A percentile compares a stretch with the other conserved stretches of the same genome.
Evolutionary conservation across 106 monocot genomes (phyloP).

Genomic region (Dioscorea alata): DNA sequence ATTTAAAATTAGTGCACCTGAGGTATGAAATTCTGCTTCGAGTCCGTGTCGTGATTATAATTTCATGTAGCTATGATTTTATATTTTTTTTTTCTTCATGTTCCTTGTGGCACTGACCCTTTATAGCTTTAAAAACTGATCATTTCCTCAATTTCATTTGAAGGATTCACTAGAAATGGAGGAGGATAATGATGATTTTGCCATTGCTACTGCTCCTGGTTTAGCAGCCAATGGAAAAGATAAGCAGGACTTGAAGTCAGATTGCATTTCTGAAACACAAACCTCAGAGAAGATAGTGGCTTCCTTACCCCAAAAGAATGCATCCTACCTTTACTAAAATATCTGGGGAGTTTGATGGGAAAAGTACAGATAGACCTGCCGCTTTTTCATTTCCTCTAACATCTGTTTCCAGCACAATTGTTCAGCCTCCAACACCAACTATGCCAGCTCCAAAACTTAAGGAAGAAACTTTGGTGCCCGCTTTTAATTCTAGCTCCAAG

Average conservation of each 20-base stretch:
- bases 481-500: constrained; percentile 1
- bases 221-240: constrained; percentile 2
- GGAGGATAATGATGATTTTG: constrained; percentile 33
- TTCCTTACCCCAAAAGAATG: constrained; percentile 1
- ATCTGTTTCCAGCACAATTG: constrained; percentile 4
- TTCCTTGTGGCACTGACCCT: neutral
- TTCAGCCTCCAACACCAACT: constrained; percentile 14
- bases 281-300: constrained; percentile 3
- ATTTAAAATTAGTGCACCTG: constrained; percentile 37
- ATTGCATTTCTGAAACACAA: constrained; percentile 7
- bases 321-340: constrained; percentile 8
- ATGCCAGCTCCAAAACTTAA: constrained; percentile 4
- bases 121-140: constrained; percentile 11
- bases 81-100: neutral
- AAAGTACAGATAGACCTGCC: constrained; percentile 1
- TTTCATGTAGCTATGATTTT: neutral
- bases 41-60: neutral
- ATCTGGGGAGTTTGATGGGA: constrained; percentile 1
- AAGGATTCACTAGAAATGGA: constrained; percentile 50
- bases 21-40: constrained; percentile 27
- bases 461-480: constrained; percentile 4
- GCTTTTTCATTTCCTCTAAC: constrained; percentile 27
- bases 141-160: constrained; percentile 25
- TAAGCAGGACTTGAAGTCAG: neutral
- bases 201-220: constrained; percentile 9